Evolutionary conservation across 83 land plant genomes (phyloP).

Genomic region (Diphasiastrum complanatum): DNA sequence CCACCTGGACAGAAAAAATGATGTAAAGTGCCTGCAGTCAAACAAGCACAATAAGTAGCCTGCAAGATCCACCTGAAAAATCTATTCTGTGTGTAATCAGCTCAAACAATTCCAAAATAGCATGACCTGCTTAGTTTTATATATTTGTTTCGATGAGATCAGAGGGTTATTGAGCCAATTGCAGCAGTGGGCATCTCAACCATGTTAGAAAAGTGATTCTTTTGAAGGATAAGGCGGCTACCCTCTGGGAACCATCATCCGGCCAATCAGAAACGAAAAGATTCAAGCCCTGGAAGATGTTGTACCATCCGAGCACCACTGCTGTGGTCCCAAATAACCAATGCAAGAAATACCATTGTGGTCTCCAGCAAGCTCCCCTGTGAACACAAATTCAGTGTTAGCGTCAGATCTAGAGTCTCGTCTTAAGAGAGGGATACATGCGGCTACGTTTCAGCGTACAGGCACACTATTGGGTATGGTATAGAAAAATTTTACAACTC

Average conservation of each 20-base stretch:
- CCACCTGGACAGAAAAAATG: slow-evolving; percentile 9
- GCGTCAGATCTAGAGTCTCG: background rate
- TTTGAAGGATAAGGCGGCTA: background rate
- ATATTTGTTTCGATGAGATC: background rate
- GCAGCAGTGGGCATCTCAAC: background rate
- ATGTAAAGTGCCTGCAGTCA: slow-evolving; percentile 9
- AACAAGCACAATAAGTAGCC: background rate
- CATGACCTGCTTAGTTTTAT: background rate
- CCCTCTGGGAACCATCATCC: slow-evolving; percentile 1
- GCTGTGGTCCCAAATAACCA: slow-evolving; percentile 23
- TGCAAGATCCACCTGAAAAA: too few species aligned
- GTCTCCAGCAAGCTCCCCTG: slow-evolving; percentile 15
- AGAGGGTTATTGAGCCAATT: background rate
- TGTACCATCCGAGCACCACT: slow-evolving; percentile 17
- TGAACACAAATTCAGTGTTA: background rate
- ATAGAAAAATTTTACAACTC: too few species aligned
- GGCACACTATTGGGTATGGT: too few species aligned
- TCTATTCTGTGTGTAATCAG: too few species aligned
- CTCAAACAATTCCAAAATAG: too few species aligned
- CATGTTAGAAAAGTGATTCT: background rate
- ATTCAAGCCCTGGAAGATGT: slow-evolving; percentile 22
- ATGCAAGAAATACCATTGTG: slow-evolving; percentile 14
- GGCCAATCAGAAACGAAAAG: slow-evolving; percentile 4
- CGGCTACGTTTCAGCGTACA: too few species aligned
- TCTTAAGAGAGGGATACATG: background rate